These are phyloP conservation scores for Musa troglodytarum DNA, from an alignment of 176 grass and related monocot genomes.

Conservation along the genomic window DNA sequence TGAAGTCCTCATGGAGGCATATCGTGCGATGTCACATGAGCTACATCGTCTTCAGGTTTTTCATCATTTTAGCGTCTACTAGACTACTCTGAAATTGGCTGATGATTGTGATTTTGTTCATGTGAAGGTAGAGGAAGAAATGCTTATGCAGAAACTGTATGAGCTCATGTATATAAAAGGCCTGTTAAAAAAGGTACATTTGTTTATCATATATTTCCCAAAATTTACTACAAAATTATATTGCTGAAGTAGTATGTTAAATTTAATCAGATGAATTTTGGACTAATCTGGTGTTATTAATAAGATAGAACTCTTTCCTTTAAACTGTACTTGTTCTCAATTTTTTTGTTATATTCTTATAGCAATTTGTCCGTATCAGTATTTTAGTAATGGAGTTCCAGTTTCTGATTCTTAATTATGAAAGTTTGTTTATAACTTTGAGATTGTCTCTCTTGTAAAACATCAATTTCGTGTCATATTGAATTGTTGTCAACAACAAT, in stretches of 20 bases:
- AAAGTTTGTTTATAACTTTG: background rate
- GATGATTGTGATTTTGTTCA: background rate
- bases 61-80: background rate
- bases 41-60: constrained; percentile 61
- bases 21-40: constrained; percentile 62
- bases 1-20: constrained; percentile 54
- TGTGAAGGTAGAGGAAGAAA: constrained; percentile 79
- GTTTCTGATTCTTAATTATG: background rate
- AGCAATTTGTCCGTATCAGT: background rate
- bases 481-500: background rate
- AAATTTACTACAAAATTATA: background rate
- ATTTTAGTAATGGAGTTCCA: background rate
- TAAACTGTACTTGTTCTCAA: no score
- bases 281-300: background rate
- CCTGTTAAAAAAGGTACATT: constrained; percentile 61
- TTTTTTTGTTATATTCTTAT: background rate
- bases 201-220: background rate
- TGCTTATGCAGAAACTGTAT: constrained; percentile 73
- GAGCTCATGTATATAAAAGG: constrained; percentile 52
- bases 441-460: background rate
- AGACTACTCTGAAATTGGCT: background rate
- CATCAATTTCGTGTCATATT: no score
- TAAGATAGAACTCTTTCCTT: no score
- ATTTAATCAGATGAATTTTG: background rate
- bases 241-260: background rate